Conservation (phyloP, 2,329 filamentous ascomycete species). For the Teratosphaeria viscida region DNA sequence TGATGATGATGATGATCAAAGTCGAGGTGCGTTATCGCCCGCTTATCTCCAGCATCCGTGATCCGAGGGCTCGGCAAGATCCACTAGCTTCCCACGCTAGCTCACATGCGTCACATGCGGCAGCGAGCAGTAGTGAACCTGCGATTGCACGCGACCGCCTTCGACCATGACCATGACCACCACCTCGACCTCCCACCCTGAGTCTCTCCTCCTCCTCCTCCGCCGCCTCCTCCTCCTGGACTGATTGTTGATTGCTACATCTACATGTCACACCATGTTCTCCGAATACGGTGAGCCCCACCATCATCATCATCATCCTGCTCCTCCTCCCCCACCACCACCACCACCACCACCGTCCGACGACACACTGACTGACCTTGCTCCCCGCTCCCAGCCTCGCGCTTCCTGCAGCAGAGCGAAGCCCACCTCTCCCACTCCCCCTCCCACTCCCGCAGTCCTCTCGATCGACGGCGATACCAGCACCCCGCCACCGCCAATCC, state of each 20-base stretch:
- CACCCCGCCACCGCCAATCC: slow-evolving; percentile 53
- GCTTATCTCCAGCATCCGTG: background rate
- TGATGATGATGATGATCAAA: too few relatives aligned
- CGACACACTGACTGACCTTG: slow-evolving; percentile 40
- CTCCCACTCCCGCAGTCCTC: slow-evolving; percentile 42
- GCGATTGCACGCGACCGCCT: background rate
- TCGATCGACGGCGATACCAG: slow-evolving; percentile 37
- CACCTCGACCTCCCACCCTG: background rate
- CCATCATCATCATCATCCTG: too few relatives aligned
- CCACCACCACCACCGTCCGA: slow-evolving; percentile 20
- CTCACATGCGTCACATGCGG: background rate
- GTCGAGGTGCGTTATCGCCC: background rate
- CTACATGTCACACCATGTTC: slow-evolving; percentile 48
- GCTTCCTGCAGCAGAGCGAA: slow-evolving; percentile 92
- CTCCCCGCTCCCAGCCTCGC: slow-evolving; percentile 63
- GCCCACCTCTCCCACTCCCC: slow-evolving; percentile 60
- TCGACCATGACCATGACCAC: background rate
- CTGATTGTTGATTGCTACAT: background rate
- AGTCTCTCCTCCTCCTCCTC: background rate
- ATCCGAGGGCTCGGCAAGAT: background rate
- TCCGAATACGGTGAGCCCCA: slow-evolving; percentile 65
- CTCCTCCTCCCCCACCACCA: slow-evolving; percentile 11
- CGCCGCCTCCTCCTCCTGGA: background rate
- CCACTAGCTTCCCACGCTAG: background rate
- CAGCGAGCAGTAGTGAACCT: background rate